Base-by-base conservation (phyloP, 2,329 filamentous ascomycete species). In the Hypoxylon sp. region DNA sequence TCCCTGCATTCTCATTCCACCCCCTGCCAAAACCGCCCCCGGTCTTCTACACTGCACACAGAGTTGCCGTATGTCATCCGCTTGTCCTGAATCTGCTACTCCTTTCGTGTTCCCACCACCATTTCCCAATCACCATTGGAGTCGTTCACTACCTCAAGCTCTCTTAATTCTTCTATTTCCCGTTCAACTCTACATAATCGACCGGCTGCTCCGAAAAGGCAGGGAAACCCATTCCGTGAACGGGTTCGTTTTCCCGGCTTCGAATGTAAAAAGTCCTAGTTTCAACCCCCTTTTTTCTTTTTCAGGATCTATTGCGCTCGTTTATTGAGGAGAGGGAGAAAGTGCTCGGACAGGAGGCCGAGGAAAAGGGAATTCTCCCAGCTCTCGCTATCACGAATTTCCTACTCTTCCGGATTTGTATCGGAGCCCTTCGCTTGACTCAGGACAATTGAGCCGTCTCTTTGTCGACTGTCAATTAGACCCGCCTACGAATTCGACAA, bases 221-320 rank as follows among this genome's bases (percentile, higher is more conserved):
- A 70, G 41, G 52, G 41, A 61, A 65, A 62, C 69, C 69, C 69
- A 67, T 72, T 72, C 69, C 65, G 65, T 32, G 68, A 72, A 72
- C 70, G 68, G 70, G 70, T 72, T 17, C 13, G 50, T 55, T 48
- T 60, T 55, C 49, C 45, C 53, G 69, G 53, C 56, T 59, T 60
- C 30, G 61, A 60, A 52, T 52, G 64, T 60, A 60, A 56, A 56
- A 46, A 41, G 19, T 63, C 62, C 59, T 62, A 60, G 58, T 68
- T 67, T 23, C 23, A 53, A 46, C 55, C 58, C 60, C 64, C 46
- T 56, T 60, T 69, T 64, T 58, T 32, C 38, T 66, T 62, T 56
- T 62, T 55, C 25, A 68, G 55, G 63, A 69, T 53, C 60, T 21
- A 60, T 50, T 62, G 59, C 61, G 56, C 67, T 68, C 67, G 63